Percentiles rank a stretch among this genome's conserved stretches.
phyloP scores from a whole-genome alignment of 345 rosid genomes.

The Adansonia digitata region DNA sequence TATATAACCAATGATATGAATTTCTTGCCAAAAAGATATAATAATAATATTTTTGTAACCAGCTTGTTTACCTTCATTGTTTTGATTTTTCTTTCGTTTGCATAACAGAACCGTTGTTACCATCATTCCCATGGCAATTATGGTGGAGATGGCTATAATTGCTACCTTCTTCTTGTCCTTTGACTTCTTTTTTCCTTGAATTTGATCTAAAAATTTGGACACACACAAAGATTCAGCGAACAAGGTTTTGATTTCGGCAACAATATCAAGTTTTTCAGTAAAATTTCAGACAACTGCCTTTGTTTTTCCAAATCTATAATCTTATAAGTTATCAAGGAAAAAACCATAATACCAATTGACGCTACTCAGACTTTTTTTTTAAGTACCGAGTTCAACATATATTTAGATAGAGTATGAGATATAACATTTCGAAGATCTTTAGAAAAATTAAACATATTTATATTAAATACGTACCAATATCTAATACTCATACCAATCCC shows the following conservation, averaged over 20 bases:
- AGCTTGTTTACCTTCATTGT: constrained; percentile 10
- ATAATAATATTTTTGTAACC: no score
- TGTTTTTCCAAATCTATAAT: neutral
- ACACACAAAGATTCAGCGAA: neutral
- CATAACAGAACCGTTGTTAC: neutral
- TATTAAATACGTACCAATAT: no score
- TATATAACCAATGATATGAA: neutral
- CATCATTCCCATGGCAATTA: neutral
- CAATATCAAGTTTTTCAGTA: neutral
- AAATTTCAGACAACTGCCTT: neutral
- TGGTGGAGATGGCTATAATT: neutral
- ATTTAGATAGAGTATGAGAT: no score
- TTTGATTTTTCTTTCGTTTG: neutral
- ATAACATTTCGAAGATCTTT: no score
- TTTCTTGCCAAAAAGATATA: no score
- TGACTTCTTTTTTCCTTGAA: neutral
- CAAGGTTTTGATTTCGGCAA: neutral
- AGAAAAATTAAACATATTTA: no score
- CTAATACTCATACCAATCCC: no score
- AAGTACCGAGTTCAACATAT: no score
- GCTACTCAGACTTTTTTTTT: no score
- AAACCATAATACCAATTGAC: no score
- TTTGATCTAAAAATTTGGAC: neutral
- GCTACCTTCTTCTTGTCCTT: neutral
- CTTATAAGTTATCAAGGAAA: no score